These are phyloP conservation scores for Metschnikowia arizonensis DNA, from an alignment of 805 yeast species.

Conservation along the genomic window DNA sequence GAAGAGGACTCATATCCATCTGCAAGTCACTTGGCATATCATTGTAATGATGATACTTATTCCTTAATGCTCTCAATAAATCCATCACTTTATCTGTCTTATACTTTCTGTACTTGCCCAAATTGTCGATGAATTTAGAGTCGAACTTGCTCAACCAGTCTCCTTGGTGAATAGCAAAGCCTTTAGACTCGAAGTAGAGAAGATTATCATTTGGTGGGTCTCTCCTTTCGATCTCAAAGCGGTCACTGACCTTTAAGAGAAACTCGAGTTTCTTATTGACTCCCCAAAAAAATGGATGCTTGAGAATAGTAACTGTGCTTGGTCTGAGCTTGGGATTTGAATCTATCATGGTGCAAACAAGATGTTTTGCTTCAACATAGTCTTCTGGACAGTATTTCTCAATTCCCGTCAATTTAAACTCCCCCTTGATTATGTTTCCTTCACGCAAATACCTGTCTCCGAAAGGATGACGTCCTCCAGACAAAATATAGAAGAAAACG, in stretches of 20 bases:
- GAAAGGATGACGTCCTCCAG: constrained; percentile 87
- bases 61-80: constrained; percentile 80
- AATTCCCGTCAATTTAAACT: constrained; percentile 48
- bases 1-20: constrained; percentile 68
- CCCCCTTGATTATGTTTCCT: constrained; percentile 75
- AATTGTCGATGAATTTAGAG: constrained; percentile 65
- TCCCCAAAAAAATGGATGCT: constrained; percentile 89
- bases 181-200: constrained; percentile 50
- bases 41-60: constrained; percentile 91
- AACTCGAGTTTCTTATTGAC: constrained; percentile 73
- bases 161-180: constrained; percentile 34
- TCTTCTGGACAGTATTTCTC: constrained; percentile 39
- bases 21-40: constrained; percentile 74
- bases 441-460: constrained; percentile 90
- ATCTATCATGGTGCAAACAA: constrained; percentile 69
- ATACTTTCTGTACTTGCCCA: constrained; percentile 90
- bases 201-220: constrained; percentile 71
- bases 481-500: constrained; percentile 79
- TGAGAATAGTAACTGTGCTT: constrained; percentile 58
- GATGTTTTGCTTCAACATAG: constrained; percentile 62
- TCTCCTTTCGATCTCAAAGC: constrained; percentile 80
- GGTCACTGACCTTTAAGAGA: constrained; percentile 79
- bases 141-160: constrained; percentile 83
- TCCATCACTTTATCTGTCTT: constrained; percentile 77
- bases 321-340: constrained; percentile 69